Evolutionary conservation across 495 filamentous ascomycete genomes (phyloP), one percentile per base, ranked within the genome.

Genomic region (Penicillium crystallinum): DNA sequence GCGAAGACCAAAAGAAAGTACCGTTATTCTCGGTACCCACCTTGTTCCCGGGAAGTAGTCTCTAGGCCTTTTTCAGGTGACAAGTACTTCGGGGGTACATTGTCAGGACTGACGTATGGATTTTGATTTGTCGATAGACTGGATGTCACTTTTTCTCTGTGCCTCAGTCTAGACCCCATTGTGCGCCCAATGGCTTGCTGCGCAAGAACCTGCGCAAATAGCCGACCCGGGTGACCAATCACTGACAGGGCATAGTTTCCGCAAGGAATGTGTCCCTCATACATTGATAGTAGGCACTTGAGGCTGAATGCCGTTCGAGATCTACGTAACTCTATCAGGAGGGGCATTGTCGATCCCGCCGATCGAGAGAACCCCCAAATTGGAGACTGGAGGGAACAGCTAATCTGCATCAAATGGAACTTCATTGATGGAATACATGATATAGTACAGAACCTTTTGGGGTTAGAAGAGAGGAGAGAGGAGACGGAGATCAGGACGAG

Each of bases 361-460:
- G 27, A 49, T 40, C 36, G n/a, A n/a, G n/a, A n/a, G n/a, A n/a
- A n/a, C n/a, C n/a, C n/a, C n/a, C n/a, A n/a, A n/a, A n/a, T 22
- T 17, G 14, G 5, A 29, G 25, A 17, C 9, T 30, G 11, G 12
- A 19, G 10, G 36, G 36, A 38, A 11, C n/a, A 17, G n/a, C 4
- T 38, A 48, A 29, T 34, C 19, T 36, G 49, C 47, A 59, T 52
- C 45, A 49, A 30, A 39, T 49, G 22, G 22, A 23, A 58, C 59
- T 62, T 55, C 56, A 59, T 62, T 62, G 54, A 47, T 49, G 46
- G 49, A 42, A 54, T 44, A 55, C 61, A 66, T 66, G 57, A 58
- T 66, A 66, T 61, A 58, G 54, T 65, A 61, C 63, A 61, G 60
- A 61, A 58, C 48, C 57, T 57, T 58, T 54, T 36, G 45, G 29